Evolutionary conservation across 192 early-diverging fungal genomes (phyloP).

Genomic region (Coemansia sp.): DNA sequence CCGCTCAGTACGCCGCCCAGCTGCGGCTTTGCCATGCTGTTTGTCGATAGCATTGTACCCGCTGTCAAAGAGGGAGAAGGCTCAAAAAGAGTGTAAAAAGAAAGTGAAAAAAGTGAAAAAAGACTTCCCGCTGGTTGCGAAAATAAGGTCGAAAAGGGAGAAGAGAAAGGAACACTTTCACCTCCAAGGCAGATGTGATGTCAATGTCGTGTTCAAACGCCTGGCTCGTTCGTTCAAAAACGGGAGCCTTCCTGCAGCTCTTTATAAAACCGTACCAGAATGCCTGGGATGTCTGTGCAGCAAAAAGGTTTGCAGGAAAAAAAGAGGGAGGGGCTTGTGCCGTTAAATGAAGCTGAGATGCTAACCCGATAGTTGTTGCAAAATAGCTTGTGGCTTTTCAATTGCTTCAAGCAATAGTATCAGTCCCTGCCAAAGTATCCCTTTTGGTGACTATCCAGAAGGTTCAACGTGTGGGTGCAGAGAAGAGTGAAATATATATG

Average conservation of each 20-base stretch:
- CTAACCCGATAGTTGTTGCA: not conserved
- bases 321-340: slow-evolving; percentile 1
- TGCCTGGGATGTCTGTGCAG: slow-evolving; percentile 7
- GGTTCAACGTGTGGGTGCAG: not conserved
- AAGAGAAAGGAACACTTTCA: slow-evolving; percentile 9
- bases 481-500: not conserved
- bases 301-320: not conserved
- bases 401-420: not conserved
- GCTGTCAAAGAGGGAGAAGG: slow-evolving; percentile 4
- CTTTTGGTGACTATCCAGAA: not conserved
- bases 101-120: slow-evolving; percentile 16
- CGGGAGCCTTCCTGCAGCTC: not conserved
- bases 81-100: slow-evolving; percentile 6
- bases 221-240: not conserved
- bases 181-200: not conserved
- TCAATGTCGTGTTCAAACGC: not conserved
- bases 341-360: slow-evolving; percentile 2
- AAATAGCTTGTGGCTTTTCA: not conserved
- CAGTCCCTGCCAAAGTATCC: not conserved
- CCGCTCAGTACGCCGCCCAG: slow-evolving; percentile 10
- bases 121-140: slow-evolving; percentile 2
- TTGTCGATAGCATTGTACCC: slow-evolving; percentile 41
- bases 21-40: slow-evolving; percentile 28
- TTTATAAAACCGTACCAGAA: not conserved
- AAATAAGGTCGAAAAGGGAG: slow-evolving; percentile 6